Percentiles rank a stretch among this genome's conserved stretches.
Conservation (phyloP, 2,329 filamentous ascomycete genomes). For the Trichoderma gracile region DNA sequence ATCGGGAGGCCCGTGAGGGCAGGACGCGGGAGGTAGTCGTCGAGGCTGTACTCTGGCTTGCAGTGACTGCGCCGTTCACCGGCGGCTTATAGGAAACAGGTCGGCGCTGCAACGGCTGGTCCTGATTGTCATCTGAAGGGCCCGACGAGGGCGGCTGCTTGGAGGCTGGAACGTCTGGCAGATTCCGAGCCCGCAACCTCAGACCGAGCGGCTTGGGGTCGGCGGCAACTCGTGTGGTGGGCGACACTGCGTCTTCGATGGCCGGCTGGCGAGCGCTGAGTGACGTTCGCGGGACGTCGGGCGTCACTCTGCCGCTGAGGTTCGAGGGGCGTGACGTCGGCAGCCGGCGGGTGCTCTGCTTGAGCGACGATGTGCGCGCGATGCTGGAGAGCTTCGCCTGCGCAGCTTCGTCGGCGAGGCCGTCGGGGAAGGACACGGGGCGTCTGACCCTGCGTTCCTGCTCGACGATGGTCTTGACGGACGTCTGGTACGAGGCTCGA, state of each 20-base stretch:
- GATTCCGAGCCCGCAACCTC: conserved; percentile 39
- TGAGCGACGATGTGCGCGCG: conserved; percentile 34
- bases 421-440: conserved; percentile 27
- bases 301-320: conserved; percentile 37
- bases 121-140: conserved; percentile 51
- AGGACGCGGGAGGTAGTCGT: conserved; percentile 41
- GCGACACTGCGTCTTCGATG: conserved; percentile 35
- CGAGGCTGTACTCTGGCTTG: conserved; percentile 38
- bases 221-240: conserved; percentile 29
- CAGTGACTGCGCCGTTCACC: conserved; percentile 30
- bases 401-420: conserved; percentile 24
- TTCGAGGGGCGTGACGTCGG: conserved; percentile 39
- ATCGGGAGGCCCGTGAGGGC: conserved; percentile 58
- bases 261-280: conserved; percentile 40
- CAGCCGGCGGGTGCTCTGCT: conserved; percentile 42
- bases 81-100: conserved; percentile 54
- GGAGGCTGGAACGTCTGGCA: conserved; percentile 51
- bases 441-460: conserved; percentile 22
- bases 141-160: conserved; percentile 44
- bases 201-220: conserved; percentile 28
- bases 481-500: conserved; percentile 27
- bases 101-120: conserved; percentile 43
- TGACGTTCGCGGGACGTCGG: conserved; percentile 37
- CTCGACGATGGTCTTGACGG: conserved; percentile 19
- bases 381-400: conserved; percentile 33